Percentiles rank a stretch among this genome's conserved stretches.
Conservation (phyloP, 1,284 basidiomycete species). For the Sanghuangporus sanghuang region DNA sequence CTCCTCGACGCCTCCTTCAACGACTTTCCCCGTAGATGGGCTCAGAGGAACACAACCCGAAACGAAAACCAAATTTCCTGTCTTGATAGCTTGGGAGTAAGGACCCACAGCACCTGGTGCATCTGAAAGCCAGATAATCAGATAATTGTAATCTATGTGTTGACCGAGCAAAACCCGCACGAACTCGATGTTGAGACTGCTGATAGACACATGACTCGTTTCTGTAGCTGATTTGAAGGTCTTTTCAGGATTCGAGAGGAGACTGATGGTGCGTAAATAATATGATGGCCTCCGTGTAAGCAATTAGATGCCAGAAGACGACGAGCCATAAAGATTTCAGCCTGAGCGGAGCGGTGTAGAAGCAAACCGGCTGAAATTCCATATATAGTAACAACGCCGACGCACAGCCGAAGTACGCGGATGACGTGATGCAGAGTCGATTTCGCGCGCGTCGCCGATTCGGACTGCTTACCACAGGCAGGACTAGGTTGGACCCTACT, state of each 20-base stretch:
- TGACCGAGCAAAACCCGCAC: neutral
- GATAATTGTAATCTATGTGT: neutral
- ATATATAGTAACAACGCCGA: neutral
- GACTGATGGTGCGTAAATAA: neutral
- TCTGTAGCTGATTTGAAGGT: neutral
- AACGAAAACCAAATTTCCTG: slow-evolving; percentile 82
- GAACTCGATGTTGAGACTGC: slow-evolving; percentile 13
- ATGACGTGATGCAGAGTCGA: neutral
- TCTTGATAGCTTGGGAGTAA: slow-evolving; percentile 86
- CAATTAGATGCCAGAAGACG: neutral
- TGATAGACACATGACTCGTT: slow-evolving; percentile 15
- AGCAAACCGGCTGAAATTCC: neutral
- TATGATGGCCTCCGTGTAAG: neutral
- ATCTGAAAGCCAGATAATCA: slow-evolving; percentile 37
- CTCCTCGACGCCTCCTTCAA: slow-evolving; percentile 74
- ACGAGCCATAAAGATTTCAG: neutral
- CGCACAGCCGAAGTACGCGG: neutral
- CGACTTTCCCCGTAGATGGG: slow-evolving; percentile 70
- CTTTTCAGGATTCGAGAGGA: neutral
- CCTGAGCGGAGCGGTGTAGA: neutral
- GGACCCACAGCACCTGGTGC: slow-evolving; percentile 88
- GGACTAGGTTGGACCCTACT: neutral
- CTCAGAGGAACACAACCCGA: slow-evolving; percentile 90
- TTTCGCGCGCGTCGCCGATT: neutral
- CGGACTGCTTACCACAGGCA: neutral